Base-by-base conservation (phyloP, 345 rosid genomes). In the Moringa oleifera region DNA sequence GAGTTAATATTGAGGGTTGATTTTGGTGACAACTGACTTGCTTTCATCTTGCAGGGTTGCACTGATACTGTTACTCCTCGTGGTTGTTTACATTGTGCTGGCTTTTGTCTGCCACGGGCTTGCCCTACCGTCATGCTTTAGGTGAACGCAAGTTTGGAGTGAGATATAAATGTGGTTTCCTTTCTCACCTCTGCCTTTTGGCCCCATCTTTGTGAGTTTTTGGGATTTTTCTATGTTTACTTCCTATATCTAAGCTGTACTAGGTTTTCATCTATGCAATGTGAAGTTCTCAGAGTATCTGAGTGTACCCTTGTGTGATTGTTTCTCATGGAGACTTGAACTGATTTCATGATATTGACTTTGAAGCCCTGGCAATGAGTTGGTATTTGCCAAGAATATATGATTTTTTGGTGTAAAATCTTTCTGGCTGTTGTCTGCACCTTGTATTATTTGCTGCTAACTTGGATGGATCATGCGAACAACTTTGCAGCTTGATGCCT, bases 31-130 rank as follows among this genome's bases (percentile, higher is more conserved):
- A 7, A 46, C 73, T 66, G 50, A 64, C 66, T 68, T 61, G 36
- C 57, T 61, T 68, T 46, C 0, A 0, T 50, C 49, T 68, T 79
- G 76, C 87, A 94, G 97, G 88, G 80, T 85, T 58, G 88, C 74
- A 0, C 75, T 86, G 41, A 75, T 94, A 59, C 4, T 88, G 36
- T 5, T 83, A 59, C 84, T 94, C 65, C 55, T 90, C 2, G 70
- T 83, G 75, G 70, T 94, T 66, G 63, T 85, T 58, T 94, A 94
- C 51, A 69, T 90, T 21, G 83, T 90, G 6, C 71, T 86, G 71
- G 90, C 89, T 57, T 83, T 86, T 71, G 95, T 83, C 31, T 90
- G 99, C 75, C 86, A 88, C 12, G 97, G 99, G 53, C 62, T 77
- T 51, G 64, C 81, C 50, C 85, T 94, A 57, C 96, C 97, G 64